Conservation (phyloP, 2,329 filamentous ascomycete genomes). For the Truncatella angustata region DNA sequence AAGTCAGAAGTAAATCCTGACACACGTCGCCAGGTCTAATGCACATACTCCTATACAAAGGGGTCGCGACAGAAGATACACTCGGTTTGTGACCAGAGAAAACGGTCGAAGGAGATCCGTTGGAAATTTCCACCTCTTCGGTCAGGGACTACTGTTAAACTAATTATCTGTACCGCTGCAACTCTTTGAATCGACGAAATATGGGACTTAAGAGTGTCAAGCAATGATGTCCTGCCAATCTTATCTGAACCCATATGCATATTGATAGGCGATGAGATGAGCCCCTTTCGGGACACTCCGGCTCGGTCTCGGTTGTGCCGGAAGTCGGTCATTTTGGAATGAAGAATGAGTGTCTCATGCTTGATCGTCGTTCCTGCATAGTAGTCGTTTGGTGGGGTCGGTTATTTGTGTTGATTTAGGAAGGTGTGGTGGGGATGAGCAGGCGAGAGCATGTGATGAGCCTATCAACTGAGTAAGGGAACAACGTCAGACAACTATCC, state of each 20-base stretch:
- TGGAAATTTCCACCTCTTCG: too few species aligned
- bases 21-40: too few species aligned
- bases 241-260: neutral
- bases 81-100: too few species aligned
- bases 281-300: neutral
- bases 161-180: too few species aligned
- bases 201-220: neutral
- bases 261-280: neutral
- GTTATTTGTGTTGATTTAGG: neutral
- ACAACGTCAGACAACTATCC: neutral
- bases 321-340: neutral
- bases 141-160: too few species aligned
- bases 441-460: slow-evolving; percentile 1
- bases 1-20: too few species aligned
- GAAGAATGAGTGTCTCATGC: neutral
- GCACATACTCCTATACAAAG: too few species aligned
- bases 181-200: too few species aligned
- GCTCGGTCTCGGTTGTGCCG: neutral
- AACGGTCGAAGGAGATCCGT: too few species aligned
- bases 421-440: neutral
- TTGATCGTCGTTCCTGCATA: slow-evolving; percentile 5
- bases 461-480: neutral
- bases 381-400: neutral
- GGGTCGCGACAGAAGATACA: too few species aligned
- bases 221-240: slow-evolving; percentile 1